These are phyloP conservation scores for Tarenaya hassleriana DNA, from an alignment of 345 rosid species.

Conservation along the genomic window DNA sequence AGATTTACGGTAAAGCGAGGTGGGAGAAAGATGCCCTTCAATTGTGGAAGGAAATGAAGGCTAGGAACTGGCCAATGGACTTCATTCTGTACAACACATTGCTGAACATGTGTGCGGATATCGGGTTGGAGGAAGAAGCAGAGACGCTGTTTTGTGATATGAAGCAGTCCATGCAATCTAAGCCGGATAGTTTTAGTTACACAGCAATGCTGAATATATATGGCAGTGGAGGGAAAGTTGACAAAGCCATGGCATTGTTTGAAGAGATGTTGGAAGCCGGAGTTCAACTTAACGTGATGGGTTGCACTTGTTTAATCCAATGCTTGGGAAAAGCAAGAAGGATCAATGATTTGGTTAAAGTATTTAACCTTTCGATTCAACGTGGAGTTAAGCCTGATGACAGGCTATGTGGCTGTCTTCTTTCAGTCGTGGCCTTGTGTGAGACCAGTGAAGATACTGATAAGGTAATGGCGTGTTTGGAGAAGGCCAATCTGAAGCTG, in stretches of 20 bases:
- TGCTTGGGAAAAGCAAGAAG: conserved; percentile 69
- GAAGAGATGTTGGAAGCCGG: conserved; percentile 55
- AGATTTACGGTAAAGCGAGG: conserved; percentile 88
- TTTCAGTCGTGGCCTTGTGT: conserved; percentile 67
- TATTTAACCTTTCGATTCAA: conserved; percentile 39
- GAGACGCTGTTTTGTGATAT: conserved; percentile 72
- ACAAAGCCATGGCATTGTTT: conserved; percentile 60
- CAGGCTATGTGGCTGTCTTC: conserved; percentile 81
- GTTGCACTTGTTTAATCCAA: conserved; percentile 78
- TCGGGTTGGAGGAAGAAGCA: conserved; percentile 81
- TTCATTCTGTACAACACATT: conserved; percentile 71
- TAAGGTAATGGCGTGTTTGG: conserved; percentile 62
- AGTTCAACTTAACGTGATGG: conserved; percentile 75
- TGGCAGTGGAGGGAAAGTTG: conserved; percentile 69
- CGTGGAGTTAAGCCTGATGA: conserved; percentile 70
- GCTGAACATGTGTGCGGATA: conserved; percentile 89
- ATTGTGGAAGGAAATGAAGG: conserved; percentile 73
- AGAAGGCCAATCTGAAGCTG: conserved; percentile 56
- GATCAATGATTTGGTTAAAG: conserved; percentile 58
- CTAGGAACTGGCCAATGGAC: conserved; percentile 73
- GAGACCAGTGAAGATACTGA: conserved; percentile 43
- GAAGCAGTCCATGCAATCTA: conserved; percentile 49
- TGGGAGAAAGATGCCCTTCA: conserved; percentile 81
- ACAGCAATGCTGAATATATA: conserved; percentile 83
- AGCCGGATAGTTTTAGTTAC: conserved; percentile 80